These are phyloP conservation scores for Globisporangium paddicum DNA, from an alignment of 352 stramenopile genomes.

Conservation along the genomic window DNA sequence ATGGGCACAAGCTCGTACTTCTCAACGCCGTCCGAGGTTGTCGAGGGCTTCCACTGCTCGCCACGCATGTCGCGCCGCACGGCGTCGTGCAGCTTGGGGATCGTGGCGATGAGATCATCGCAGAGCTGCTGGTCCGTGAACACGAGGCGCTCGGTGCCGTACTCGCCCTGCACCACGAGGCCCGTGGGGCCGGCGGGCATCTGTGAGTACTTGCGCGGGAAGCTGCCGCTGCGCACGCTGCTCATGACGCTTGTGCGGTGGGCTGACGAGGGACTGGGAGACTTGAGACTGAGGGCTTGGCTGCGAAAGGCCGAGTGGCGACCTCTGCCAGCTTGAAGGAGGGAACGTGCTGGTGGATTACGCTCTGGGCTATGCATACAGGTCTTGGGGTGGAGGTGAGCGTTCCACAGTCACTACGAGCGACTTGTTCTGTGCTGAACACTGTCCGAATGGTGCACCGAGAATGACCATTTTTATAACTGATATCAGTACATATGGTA, in stretches of 20 bases:
- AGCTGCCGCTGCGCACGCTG: neutral
- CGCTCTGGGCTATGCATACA: neutral
- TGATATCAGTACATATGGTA: too few species aligned
- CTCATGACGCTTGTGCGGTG: neutral
- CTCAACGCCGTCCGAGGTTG: slow-evolving; percentile 30
- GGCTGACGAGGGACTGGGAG: too few species aligned
- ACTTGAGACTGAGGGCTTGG: neutral
- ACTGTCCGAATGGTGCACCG: too few species aligned
- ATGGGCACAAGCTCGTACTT: slow-evolving; percentile 31
- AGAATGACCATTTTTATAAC: too few species aligned
- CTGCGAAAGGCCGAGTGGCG: neutral
- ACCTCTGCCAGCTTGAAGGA: neutral
- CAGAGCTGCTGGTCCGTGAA: slow-evolving; percentile 54
- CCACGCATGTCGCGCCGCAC: slow-evolving; percentile 28
- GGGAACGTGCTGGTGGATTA: neutral
- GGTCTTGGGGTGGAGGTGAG: neutral
- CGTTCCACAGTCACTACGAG: neutral
- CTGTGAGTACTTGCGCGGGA: neutral
- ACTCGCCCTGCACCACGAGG: slow-evolving; percentile 2
- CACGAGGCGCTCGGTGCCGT: slow-evolving; percentile 17
- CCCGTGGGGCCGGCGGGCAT: neutral
- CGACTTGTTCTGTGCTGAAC: too few species aligned
- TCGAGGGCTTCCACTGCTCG: slow-evolving; percentile 28
- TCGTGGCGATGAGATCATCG: slow-evolving; percentile 53
- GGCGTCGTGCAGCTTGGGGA: slow-evolving; percentile 47